A percentile compares a stretch with the other conserved stretches of the same genome.
phyloP scores from a whole-genome alignment of 768 basidiomycete species.

The Suillus ampliporus region DNA sequence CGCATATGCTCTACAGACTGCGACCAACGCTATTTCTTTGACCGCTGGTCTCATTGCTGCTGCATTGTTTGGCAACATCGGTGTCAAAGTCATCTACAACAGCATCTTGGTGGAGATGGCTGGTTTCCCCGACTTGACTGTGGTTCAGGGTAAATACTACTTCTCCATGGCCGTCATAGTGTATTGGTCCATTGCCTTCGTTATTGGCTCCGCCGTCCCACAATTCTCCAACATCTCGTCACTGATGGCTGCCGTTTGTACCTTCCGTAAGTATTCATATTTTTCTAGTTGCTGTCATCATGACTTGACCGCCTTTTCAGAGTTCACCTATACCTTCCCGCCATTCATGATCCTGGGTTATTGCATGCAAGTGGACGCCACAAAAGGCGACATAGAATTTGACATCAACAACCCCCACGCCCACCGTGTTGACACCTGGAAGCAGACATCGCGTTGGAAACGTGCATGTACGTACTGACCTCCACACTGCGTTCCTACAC shows the following conservation, averaged over 20 bases:
- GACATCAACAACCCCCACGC: conserved; percentile 32
- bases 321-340: conserved; percentile 46
- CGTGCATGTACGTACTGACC: conserved; percentile 32
- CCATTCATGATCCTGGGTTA: conserved; percentile 42
- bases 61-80: conserved; percentile 68
- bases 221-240: conserved; percentile 60
- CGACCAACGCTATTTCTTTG: conserved; percentile 51
- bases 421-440: conserved; percentile 38
- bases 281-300: conserved; percentile 43
- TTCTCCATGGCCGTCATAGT: conserved; percentile 31
- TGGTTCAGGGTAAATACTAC: conserved; percentile 33
- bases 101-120: conserved; percentile 56
- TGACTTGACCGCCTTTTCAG: conserved; percentile 37
- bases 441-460: conserved; percentile 31
- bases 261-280: conserved; percentile 47
- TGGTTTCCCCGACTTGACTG: conserved; percentile 56
- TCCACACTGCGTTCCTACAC: neutral
- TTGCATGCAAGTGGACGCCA: conserved; percentile 34
- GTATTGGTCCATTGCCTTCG: conserved; percentile 47
- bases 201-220: conserved; percentile 64
- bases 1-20: conserved; percentile 39
- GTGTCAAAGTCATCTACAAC: conserved; percentile 63
- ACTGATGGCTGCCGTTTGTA: conserved; percentile 61
- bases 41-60: conserved; percentile 63
- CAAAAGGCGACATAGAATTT: conserved; percentile 27